Percentiles rank a stretch among this genome's conserved stretches.
Conservation (phyloP, 495 filamentous ascomycete genomes). For the Neurospora sp. region DNA sequence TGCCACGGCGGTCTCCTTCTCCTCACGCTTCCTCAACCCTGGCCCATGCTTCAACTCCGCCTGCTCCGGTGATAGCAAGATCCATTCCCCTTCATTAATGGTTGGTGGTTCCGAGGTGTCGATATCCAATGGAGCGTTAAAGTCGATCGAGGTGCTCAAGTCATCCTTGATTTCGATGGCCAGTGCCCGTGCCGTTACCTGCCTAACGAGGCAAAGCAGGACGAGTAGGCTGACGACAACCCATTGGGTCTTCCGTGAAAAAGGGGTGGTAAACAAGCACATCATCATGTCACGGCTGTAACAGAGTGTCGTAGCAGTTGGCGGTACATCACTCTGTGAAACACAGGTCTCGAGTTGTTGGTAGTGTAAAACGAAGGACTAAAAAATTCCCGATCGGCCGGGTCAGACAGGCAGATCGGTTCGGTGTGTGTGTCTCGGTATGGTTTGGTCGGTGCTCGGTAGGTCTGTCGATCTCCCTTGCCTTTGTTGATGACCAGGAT, state of each 20-base stretch:
- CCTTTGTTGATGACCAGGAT: neutral
- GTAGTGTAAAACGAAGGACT: slow-evolving; percentile 16
- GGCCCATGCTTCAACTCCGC: slow-evolving; percentile 4
- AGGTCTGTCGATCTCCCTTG: neutral
- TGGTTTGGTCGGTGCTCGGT: neutral
- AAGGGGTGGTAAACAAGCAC: neutral
- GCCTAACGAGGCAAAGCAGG: slow-evolving; percentile 24
- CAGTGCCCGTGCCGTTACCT: slow-evolving; percentile 14
- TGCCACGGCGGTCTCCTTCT: neutral
- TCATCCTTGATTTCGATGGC: slow-evolving; percentile 18
- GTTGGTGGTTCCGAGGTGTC: slow-evolving; percentile 24
- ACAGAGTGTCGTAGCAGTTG: slow-evolving; percentile 3
- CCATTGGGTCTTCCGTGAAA: neutral
- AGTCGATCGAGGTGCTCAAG: neutral
- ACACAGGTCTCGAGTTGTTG: neutral
- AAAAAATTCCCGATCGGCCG: slow-evolving; percentile 11
- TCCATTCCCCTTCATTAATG: slow-evolving; percentile 25
- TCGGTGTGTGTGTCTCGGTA: neutral
- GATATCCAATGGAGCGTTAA: slow-evolving; percentile 16
- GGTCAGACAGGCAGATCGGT: slow-evolving; percentile 20
- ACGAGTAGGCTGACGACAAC: slow-evolving; percentile 3
- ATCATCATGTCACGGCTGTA: slow-evolving; percentile 15
- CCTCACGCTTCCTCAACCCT: neutral
- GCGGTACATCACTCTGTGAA: slow-evolving; percentile 21
- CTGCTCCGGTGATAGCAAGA: slow-evolving; percentile 27